A percentile compares a stretch with the other conserved stretches of the same genome.
Evolutionary conservation across 345 rosid species (phyloP).

Genomic region (Gossypium sturtianum): DNA sequence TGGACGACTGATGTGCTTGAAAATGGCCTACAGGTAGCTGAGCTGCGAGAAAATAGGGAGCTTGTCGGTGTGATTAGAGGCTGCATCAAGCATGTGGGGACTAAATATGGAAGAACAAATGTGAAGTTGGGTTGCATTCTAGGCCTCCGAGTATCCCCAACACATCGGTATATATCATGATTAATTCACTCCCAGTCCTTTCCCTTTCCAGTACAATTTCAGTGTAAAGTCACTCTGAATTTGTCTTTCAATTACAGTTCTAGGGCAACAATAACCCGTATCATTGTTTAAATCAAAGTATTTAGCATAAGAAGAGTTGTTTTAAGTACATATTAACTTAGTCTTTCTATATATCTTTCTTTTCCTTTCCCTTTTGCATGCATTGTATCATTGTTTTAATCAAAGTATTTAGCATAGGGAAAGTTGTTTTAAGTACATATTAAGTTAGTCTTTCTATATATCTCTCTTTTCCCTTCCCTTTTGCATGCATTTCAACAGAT

Average conservation of each 20-base stretch:
- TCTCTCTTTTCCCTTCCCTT: not conserved
- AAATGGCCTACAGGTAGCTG: conserved; percentile 49
- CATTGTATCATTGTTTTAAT: too few species aligned
- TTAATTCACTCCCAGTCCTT: not conserved
- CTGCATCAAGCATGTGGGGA: conserved; percentile 51
- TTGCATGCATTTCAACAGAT: not conserved
- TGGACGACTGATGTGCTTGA: conserved; percentile 5
- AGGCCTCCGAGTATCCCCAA: conserved; percentile 57
- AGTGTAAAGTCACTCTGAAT: not conserved
- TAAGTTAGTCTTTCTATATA: too few species aligned
- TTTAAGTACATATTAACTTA: too few species aligned
- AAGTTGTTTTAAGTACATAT: too few species aligned
- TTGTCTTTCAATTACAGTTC: not conserved
- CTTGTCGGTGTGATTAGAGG: conserved; percentile 57
- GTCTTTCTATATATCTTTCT: too few species aligned
- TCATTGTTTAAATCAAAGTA: not conserved
- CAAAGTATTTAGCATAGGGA: too few species aligned
- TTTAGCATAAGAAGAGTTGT: not conserved
- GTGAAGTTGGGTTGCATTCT: conserved; percentile 51
- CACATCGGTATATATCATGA: conserved; percentile 35
- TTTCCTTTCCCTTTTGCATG: too few species aligned
- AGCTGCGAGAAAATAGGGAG: conserved; percentile 43
- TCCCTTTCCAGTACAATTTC: not conserved
- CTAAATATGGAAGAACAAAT: conserved; percentile 23
- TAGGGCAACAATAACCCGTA: not conserved